Evolutionary conservation across 1,139 yeast genomes (phyloP).

Genomic region (Wickerhamomyces sp.): DNA sequence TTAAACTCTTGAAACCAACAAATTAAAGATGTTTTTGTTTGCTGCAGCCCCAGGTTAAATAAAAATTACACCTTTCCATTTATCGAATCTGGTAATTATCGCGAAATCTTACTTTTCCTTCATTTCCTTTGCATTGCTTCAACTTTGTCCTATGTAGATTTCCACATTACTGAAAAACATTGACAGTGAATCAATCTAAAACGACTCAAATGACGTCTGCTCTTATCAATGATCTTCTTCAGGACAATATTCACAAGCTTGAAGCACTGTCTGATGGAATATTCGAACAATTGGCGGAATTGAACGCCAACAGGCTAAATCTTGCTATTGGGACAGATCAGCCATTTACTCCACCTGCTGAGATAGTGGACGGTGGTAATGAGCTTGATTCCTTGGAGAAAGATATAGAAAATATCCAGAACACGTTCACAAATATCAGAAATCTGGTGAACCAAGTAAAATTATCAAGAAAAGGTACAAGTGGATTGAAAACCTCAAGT

Average conservation of each 20-base stretch:
- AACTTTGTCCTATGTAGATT: no score
- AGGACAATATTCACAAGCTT: conserved; percentile 3
- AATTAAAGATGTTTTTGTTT: no score
- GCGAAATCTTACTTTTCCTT: no score
- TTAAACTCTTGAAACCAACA: no score
- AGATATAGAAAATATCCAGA: conserved; percentile 3
- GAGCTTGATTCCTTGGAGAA: neutral
- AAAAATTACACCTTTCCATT: no score
- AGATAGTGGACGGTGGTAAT: neutral
- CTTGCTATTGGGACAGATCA: neutral
- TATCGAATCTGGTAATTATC: no score
- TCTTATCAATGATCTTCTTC: conserved; percentile 6
- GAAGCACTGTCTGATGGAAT: conserved; percentile 5
- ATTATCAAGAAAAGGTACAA: neutral
- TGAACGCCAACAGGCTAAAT: conserved; percentile 3
- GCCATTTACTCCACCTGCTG: neutral
- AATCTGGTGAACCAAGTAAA: conserved; percentile 1
- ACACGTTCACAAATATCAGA: conserved; percentile 7
- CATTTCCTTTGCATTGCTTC: no score
- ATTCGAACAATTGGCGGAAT: conserved; percentile 6
- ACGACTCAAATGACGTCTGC: conserved; percentile 4
- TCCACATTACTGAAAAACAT: no score
- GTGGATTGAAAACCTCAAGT: conserved; percentile 1
- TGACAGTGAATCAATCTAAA: no score
- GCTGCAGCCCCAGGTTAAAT: no score